phyloP scores from a whole-genome alignment of 163 green algal species.

The Scenedesmus sp. region DNA sequence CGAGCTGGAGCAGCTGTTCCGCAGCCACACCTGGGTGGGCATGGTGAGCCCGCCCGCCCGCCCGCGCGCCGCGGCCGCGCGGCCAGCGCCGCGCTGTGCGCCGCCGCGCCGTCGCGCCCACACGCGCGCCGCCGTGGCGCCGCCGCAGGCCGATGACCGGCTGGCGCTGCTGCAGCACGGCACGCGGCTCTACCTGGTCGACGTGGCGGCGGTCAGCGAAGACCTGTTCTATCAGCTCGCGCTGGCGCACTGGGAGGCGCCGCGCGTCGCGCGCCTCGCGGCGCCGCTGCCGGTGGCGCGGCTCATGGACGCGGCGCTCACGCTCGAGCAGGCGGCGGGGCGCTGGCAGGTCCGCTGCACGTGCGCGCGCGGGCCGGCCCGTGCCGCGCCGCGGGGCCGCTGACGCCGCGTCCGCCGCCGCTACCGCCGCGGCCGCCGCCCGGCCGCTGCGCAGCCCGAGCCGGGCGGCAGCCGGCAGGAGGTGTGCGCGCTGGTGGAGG shows the following conservation, averaged over 20 bases:
- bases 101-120: no score
- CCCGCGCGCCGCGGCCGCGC: neutral
- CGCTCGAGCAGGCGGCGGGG: slow-evolving; percentile 68
- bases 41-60: slow-evolving; percentile 60
- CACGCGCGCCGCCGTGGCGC: neutral
- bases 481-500: slow-evolving; percentile 64
- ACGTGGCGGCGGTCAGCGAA: slow-evolving; percentile 65
- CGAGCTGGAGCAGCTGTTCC: slow-evolving; percentile 75
- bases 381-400: no score
- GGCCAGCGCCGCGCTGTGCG: no score
- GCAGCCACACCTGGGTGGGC: slow-evolving; percentile 80
- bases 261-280: slow-evolving; percentile 47
- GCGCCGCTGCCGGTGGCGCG: slow-evolving; percentile 50
- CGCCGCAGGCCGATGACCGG: slow-evolving; percentile 50
- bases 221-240: slow-evolving; percentile 81
- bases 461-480: slow-evolving; percentile 60
- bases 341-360: slow-evolving; percentile 55
- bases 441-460: slow-evolving; percentile 6
- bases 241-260: slow-evolving; percentile 56
- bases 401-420: neutral
- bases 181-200: slow-evolving; percentile 89
- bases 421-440: neutral
- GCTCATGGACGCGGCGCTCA: slow-evolving; percentile 69
- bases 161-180: slow-evolving; percentile 81
- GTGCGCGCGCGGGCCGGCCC: no score